These are phyloP conservation scores for Pisolithus marmoratus DNA, from an alignment of 768 basidiomycete species.

Conservation along the genomic window DNA sequence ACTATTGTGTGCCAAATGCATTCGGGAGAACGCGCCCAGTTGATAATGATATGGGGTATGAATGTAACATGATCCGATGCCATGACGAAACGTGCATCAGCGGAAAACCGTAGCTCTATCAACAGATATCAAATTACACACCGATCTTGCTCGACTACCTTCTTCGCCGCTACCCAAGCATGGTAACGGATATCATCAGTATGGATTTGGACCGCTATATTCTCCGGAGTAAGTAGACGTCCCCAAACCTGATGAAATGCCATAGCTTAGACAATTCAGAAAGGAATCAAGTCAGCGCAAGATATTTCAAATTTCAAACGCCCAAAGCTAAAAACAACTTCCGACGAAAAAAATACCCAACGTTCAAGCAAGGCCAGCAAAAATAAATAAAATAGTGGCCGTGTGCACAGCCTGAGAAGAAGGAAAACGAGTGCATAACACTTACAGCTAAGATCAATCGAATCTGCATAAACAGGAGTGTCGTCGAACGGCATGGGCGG, in stretches of 20 bases:
- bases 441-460: conserved; percentile 41
- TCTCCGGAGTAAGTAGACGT: conserved; percentile 30
- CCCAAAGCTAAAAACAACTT: no score
- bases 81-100: no score
- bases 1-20: neutral
- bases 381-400: no score
- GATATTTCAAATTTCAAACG: no score
- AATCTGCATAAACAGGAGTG: conserved; percentile 30
- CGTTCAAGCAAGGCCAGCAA: no score
- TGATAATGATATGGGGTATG: neutral
- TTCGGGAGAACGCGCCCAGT: neutral
- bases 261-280: conserved; percentile 18
- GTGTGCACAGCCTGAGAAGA: neutral
- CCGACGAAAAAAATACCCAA: no score
- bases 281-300: neutral
- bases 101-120: no score
- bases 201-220: conserved; percentile 19
- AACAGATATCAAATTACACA: conserved; percentile 1
- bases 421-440: neutral
- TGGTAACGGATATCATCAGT: conserved; percentile 28
- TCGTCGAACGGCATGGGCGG: conserved; percentile 26
- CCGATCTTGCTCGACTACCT: conserved; percentile 23
- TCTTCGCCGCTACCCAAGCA: conserved; percentile 29
- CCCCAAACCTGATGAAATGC: conserved; percentile 30
- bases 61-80: no score